phyloP scores from a whole-genome alignment of 2,329 filamentous ascomycete genomes.

The Allantophomopsis cytisporea region DNA sequence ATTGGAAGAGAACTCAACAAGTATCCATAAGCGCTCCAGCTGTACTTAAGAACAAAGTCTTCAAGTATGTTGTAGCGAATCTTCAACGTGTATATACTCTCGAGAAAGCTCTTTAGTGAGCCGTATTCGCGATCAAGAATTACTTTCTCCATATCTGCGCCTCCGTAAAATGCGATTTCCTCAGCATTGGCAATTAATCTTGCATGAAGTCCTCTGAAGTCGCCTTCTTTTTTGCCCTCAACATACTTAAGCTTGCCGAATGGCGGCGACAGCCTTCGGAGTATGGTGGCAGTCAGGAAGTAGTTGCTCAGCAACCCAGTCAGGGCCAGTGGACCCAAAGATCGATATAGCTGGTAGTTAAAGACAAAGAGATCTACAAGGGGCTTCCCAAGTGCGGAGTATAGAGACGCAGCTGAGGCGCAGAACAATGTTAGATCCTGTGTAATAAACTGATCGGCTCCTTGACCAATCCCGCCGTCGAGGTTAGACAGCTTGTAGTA shows the following conservation, averaged over 20 bases:
- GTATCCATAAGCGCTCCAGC: slow-evolving; percentile 96
- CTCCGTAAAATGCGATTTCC: slow-evolving; percentile 94
- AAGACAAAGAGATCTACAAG: slow-evolving; percentile 96
- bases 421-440: slow-evolving; percentile 95
- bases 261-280: slow-evolving; percentile 79
- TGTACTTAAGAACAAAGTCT: slow-evolving; percentile 96
- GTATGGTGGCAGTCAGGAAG: slow-evolving; percentile 80
- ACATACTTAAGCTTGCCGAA: slow-evolving; percentile 96
- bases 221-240: slow-evolving; percentile 87
- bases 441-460: slow-evolving; percentile 93
- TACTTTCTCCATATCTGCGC: slow-evolving; percentile 86
- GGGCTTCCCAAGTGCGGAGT: slow-evolving; percentile 94
- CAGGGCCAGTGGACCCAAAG: slow-evolving; percentile 76
- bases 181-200: slow-evolving; percentile 93
- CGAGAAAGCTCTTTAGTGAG: slow-evolving; percentile 93
- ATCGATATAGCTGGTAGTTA: slow-evolving; percentile 92
- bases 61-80: slow-evolving; percentile 98
- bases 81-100: slow-evolving; percentile 93
- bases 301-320: slow-evolving; percentile 85
- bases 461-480: slow-evolving; percentile 83
- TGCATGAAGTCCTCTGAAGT: slow-evolving; percentile 84
- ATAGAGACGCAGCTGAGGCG: slow-evolving; percentile 78
- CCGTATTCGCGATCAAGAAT: slow-evolving; percentile 88
- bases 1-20: slow-evolving; percentile 84
- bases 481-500: slow-evolving; percentile 93